Evolutionary conservation across 306 rosid genomes (phyloP).

Genomic region (Myrica gale): DNA sequence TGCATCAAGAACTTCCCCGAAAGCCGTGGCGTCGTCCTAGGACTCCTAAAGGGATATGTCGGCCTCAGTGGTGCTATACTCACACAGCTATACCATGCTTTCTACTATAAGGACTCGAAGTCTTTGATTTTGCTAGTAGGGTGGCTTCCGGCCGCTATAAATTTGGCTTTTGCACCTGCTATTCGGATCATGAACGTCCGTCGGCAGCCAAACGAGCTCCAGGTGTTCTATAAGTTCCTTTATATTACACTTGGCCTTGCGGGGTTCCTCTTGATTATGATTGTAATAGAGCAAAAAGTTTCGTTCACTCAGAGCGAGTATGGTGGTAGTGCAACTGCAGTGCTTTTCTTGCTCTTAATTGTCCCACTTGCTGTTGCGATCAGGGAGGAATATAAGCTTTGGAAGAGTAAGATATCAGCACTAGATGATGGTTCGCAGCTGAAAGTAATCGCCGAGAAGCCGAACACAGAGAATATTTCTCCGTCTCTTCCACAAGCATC

Average conservation of each 20-base stretch:
- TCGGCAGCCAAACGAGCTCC: conserved; percentile 43
- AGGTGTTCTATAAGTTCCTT: conserved; percentile 61
- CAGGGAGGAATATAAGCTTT: conserved; percentile 41
- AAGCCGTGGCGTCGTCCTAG: conserved; percentile 58
- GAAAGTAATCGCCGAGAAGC: conserved; percentile 25
- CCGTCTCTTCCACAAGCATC: not conserved
- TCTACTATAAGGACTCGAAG: conserved; percentile 48
- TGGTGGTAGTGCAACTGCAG: conserved; percentile 43
- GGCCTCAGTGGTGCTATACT: conserved; percentile 81
- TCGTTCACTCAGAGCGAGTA: conserved; percentile 43
- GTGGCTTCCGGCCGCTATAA: conserved; percentile 69
- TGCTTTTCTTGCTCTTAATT: conserved; percentile 46
- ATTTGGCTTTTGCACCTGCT: conserved; percentile 49
- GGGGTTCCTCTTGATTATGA: conserved; percentile 55
- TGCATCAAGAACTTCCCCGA: conserved; percentile 77
- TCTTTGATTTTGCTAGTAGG: conserved; percentile 56
- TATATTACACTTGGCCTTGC: conserved; percentile 61
- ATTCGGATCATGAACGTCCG: conserved; percentile 46
- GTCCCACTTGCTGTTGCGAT: conserved; percentile 54
- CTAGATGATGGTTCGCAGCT: conserved; percentile 17
- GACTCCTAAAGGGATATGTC: conserved; percentile 58
- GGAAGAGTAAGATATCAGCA: conserved; percentile 11
- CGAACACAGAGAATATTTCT: not conserved
- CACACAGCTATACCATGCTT: conserved; percentile 59
- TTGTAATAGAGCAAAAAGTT: conserved; percentile 41